These are phyloP conservation scores for Hyaloscypha bicolor DNA, from an alignment of 495 filamentous ascomycete genomes.

Conservation along the genomic window DNA sequence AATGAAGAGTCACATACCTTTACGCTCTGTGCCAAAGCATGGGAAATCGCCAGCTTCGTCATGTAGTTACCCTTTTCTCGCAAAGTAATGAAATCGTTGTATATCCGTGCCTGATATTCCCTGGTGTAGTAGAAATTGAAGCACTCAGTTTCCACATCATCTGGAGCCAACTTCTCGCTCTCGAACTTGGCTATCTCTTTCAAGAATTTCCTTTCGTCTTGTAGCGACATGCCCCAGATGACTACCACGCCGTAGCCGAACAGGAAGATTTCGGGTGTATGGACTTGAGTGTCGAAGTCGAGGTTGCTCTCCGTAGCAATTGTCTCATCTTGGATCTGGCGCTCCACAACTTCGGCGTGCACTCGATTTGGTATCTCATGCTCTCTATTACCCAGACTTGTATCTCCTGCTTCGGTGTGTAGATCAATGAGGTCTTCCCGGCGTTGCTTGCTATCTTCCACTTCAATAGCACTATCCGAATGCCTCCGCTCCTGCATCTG, in stretches of 20 bases:
- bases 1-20: slow-evolving; percentile 53
- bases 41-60: slow-evolving; percentile 95
- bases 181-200: slow-evolving; percentile 97
- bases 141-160: slow-evolving; percentile 91
- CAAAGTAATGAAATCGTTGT: slow-evolving; percentile 97
- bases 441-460: slow-evolving; percentile 49
- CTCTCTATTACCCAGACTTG: slow-evolving; percentile 37
- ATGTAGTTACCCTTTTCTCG: slow-evolving; percentile 94
- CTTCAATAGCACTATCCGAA: slow-evolving; percentile 63
- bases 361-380: slow-evolving; percentile 27
- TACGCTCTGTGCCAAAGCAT: slow-evolving; percentile 91
- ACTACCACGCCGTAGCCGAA: slow-evolving; percentile 99
- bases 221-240: slow-evolving; percentile 95
- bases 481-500: slow-evolving; percentile 62
- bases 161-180: slow-evolving; percentile 78
- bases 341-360: slow-evolving; percentile 22
- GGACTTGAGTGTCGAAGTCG: slow-evolving; percentile 75
- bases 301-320: slow-evolving; percentile 31
- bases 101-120: slow-evolving; percentile 96
- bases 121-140: slow-evolving; percentile 99
- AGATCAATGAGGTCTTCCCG: slow-evolving; percentile 59
- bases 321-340: slow-evolving; percentile 22
- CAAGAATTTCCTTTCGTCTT: slow-evolving; percentile 83
- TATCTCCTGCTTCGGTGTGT: slow-evolving; percentile 39
- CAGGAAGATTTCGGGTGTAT: slow-evolving; percentile 91